Percentiles rank a stretch among this genome's conserved stretches.
These are phyloP conservation scores for Dichotomocladium elegans DNA, from an alignment of 371 early-diverging fungal genomes.

Conservation along the genomic window DNA sequence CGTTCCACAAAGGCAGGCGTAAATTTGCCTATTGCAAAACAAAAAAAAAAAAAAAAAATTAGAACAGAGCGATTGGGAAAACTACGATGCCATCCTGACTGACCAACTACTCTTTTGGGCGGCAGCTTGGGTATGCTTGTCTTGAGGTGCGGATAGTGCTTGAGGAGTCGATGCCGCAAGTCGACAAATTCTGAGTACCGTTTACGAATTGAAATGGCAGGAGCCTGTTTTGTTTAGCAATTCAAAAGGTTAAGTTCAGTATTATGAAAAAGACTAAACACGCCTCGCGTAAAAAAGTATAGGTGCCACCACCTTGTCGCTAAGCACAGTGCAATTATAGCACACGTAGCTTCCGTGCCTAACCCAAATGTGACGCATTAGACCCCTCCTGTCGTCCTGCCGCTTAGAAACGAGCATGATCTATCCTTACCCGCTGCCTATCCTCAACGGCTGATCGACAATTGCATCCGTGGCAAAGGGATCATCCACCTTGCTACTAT, in stretches of 20 bases:
- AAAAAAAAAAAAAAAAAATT: too few species aligned
- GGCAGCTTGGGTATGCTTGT: slow-evolving; percentile 51
- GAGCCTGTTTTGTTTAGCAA: slow-evolving; percentile 20
- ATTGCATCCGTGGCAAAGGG: slow-evolving; percentile 46
- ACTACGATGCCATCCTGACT: too few species aligned
- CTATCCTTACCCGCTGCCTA: slow-evolving; percentile 35
- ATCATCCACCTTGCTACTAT: slow-evolving; percentile 28
- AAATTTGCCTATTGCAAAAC: slow-evolving; percentile 46
- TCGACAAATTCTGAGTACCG: slow-evolving; percentile 57
- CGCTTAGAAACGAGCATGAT: slow-evolving; percentile 2
- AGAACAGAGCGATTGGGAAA: too few species aligned
- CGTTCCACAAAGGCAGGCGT: slow-evolving; percentile 51
- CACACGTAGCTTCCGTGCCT: slow-evolving; percentile 51
- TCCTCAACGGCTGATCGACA: slow-evolving; percentile 47
- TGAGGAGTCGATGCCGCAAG: slow-evolving; percentile 36
- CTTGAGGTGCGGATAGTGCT: slow-evolving; percentile 35
- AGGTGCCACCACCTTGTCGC: slow-evolving; percentile 30
- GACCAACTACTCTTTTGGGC: slow-evolving; percentile 52
- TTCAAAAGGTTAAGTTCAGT: neutral
- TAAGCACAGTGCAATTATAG: slow-evolving; percentile 50
- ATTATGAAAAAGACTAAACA: neutral
- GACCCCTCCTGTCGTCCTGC: neutral
- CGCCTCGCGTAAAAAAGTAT: neutral
- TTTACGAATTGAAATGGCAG: slow-evolving; percentile 43
- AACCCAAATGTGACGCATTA: neutral